Conservation (phyloP, 768 basidiomycete species). For the Boletus speciosus region DNA sequence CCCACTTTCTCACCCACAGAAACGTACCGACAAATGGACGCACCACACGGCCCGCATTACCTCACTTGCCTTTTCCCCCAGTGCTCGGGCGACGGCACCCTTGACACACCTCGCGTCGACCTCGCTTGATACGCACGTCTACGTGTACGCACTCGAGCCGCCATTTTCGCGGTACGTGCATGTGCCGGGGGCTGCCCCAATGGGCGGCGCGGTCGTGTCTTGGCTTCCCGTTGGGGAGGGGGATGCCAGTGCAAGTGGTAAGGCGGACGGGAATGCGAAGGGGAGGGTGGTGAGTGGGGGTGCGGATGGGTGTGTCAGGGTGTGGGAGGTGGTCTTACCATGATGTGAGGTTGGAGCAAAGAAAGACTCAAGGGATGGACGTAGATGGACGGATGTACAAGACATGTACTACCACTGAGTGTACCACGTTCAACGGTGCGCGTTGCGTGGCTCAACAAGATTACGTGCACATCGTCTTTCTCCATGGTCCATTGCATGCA, state of each 20-base stretch:
- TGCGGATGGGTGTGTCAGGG: conserved; percentile 75
- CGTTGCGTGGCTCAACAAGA: no score
- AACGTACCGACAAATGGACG: conserved; percentile 76
- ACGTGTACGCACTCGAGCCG: conserved; percentile 75
- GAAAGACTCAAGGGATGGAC: neutral
- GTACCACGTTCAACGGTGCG: no score
- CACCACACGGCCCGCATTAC: conserved; percentile 82
- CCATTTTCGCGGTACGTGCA: conserved; percentile 66
- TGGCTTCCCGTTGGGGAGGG: conserved; percentile 47
- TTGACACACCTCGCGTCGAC: conserved; percentile 74
- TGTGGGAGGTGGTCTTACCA: conserved; percentile 54
- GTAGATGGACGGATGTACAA: neutral
- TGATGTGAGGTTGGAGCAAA: conserved; percentile 3
- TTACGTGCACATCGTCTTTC: no score
- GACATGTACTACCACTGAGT: no score
- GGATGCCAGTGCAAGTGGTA: conserved; percentile 4
- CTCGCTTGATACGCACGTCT: conserved; percentile 90
- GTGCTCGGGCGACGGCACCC: neutral
- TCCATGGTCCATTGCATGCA: neutral
- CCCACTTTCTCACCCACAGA: conserved; percentile 32
- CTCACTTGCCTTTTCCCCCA: conserved; percentile 43
- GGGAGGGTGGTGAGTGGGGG: conserved; percentile 68
- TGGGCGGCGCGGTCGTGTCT: conserved; percentile 76
- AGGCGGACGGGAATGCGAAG: conserved; percentile 33
- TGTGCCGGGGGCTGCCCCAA: conserved; percentile 82